phyloP scores from a whole-genome alignment of 129 eudicot species.

The Oenanthe sinensis region DNA sequence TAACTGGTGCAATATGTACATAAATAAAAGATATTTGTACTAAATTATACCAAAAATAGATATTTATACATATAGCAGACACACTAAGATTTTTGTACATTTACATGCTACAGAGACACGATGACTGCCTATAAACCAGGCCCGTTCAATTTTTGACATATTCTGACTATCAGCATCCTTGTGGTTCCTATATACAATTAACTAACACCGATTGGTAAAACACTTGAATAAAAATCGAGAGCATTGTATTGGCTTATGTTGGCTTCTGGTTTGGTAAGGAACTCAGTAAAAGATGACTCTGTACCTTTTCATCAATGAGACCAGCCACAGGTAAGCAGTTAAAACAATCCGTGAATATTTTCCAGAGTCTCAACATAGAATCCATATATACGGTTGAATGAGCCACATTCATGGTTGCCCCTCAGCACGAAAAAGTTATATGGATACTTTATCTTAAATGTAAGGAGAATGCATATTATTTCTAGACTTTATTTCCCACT shows the following conservation, averaged over 20 bases:
- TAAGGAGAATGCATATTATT: too few relatives aligned
- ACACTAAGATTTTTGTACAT: not conserved
- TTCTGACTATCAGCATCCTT: constrained; percentile 3
- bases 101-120: not conserved
- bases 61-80: not conserved
- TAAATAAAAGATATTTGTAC: not conserved
- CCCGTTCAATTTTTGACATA: constrained; percentile 5
- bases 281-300: not conserved
- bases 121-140: not conserved
- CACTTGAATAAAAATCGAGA: not conserved
- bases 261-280: not conserved
- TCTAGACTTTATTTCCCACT: too few relatives aligned
- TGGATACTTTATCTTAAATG: too few relatives aligned
- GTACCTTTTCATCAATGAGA: too few relatives aligned
- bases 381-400: too few relatives aligned
- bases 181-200: not conserved
- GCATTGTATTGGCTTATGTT: not conserved
- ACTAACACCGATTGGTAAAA: not conserved
- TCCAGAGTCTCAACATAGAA: too few relatives aligned
- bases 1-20: not conserved
- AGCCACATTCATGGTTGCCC: too few relatives aligned
- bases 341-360: too few relatives aligned
- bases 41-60: not conserved
- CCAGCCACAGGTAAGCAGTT: too few relatives aligned
- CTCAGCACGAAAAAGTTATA: too few relatives aligned